A percentile compares a stretch with the other conserved stretches of the same genome.
phyloP scores from a whole-genome alignment of 306 rosid species.

The Phaseolus lunatus region DNA sequence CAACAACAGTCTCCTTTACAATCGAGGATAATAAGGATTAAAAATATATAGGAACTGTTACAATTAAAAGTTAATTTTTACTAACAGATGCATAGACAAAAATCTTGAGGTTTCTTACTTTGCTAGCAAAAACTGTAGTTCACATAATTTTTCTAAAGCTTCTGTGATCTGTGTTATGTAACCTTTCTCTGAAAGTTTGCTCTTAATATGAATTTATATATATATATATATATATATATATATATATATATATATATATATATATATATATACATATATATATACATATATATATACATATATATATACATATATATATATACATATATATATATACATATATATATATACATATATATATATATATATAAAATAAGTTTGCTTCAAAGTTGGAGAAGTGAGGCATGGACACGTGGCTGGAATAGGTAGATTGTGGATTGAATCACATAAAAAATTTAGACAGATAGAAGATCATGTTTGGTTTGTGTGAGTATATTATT shows the following conservation, averaged over 20 bases:
- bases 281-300: too few species aligned
- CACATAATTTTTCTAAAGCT: neutral
- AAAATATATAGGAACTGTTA: neutral
- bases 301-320: too few species aligned
- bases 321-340: too few species aligned
- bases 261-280: too few species aligned
- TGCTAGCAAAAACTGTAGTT: neutral
- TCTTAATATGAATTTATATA: too few species aligned
- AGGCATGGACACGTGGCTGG: conserved; percentile 38
- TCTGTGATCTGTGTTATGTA: too few species aligned
- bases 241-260: too few species aligned
- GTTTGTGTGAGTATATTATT: neutral
- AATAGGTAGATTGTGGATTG: neutral
- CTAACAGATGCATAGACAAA: neutral
- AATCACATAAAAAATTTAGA: conserved; percentile 19
- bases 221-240: too few species aligned
- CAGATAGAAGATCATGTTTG: conserved; percentile 38
- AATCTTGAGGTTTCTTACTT: neutral
- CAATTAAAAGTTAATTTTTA: neutral
- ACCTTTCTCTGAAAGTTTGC: too few species aligned
- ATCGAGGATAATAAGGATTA: too few species aligned
- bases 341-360: too few species aligned
- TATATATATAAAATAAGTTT: too few species aligned
- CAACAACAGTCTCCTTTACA: neutral
- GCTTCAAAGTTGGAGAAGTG: conserved; percentile 34